Base-by-base conservation (phyloP, 305 asterid species). In the Plantago coronopus region DNA sequence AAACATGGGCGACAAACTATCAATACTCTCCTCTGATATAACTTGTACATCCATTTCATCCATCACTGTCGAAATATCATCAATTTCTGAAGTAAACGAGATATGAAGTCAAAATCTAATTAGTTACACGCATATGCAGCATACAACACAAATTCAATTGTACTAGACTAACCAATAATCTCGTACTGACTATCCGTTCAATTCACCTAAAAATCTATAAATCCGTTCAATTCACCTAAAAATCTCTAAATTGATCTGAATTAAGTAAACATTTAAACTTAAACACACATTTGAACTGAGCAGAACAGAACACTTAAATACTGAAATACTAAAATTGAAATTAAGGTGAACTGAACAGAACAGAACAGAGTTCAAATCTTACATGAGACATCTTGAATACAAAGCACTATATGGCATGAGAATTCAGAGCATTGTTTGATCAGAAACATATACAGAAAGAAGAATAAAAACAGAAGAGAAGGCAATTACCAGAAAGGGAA, bases 1-100 rank as follows among this genome's bases (percentile, higher is more conserved):
- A 50, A 81, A 75, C 83, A 81, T 78, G 0, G 91, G 86, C 46
- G 68, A 84, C 50, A 84, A 79, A 62, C 78, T 72, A 21, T 81
- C 89, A 11, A 48, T 55, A 23, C 72, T 74, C 45, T 75, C 83
- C 59, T 78, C 76, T 17, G 79, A 69, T 57, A 59, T 15, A 38
- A 66, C 57, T 55, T 62, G 19, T 29, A 57, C 74, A 61, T 72
- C 81, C 71, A 79, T 78, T 50, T 71, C 87, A 60, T 76, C 93
- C 97, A 87, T 89, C 68, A 54, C 72, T 69, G 19, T 51, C 27
- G 5, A 9, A 5, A 25, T 31, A 53, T 16, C 40, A 53, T 5
- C 19, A 22, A 23, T 5, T 40, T 15, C 42, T 25, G 20, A 14
- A 23, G 40, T 23, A 53, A 22, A 22, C 38, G 14, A 23, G 19